These are phyloP conservation scores for Lactifluus volemus DNA, from an alignment of 768 basidiomycete genomes.

Conservation along the genomic window DNA sequence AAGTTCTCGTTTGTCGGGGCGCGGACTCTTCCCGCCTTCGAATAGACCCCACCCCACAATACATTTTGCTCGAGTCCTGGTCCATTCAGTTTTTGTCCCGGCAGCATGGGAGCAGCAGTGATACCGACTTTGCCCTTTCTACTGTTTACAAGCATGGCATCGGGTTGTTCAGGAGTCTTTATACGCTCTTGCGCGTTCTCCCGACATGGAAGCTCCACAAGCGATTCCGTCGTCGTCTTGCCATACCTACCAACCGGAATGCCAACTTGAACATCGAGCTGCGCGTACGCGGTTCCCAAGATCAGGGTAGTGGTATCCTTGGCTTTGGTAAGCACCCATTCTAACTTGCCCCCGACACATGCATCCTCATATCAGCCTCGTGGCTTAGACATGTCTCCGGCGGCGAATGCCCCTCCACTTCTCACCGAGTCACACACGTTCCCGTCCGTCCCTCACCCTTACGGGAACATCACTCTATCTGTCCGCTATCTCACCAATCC, in stretches of 20 bases:
- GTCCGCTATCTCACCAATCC: slow-evolving; percentile 59
- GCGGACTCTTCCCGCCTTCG: slow-evolving; percentile 44
- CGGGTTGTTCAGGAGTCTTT: slow-evolving; percentile 70
- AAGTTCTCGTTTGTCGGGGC: slow-evolving; percentile 60
- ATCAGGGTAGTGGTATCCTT: slow-evolving; percentile 25
- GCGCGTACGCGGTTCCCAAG: slow-evolving; percentile 29
- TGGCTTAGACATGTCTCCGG: slow-evolving; percentile 32
- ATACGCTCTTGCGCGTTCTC: slow-evolving; percentile 60
- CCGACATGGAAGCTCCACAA: slow-evolving; percentile 71
- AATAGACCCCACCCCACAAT: slow-evolving; percentile 59
- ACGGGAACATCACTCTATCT: slow-evolving; percentile 53
- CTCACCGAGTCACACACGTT: slow-evolving; percentile 51
- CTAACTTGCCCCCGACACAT: background rate
- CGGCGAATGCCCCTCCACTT: slow-evolving; percentile 33
- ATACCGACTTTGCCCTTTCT: slow-evolving; percentile 50
- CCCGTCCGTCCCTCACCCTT: slow-evolving; percentile 57
- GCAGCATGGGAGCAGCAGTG: slow-evolving; percentile 12
- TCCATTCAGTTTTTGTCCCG: slow-evolving; percentile 37
- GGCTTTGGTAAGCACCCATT: slow-evolving; percentile 31
- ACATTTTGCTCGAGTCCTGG: slow-evolving; percentile 70
- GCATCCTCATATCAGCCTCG: slow-evolving; percentile 16
- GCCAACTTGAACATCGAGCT: slow-evolving; percentile 43
- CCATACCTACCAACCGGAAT: slow-evolving; percentile 27
- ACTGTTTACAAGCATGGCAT: slow-evolving; percentile 84
- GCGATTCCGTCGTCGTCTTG: slow-evolving; percentile 40